Evolutionary conservation across 2,329 filamentous ascomycete species (phyloP).

Genomic region (Penicillium sp.): DNA sequence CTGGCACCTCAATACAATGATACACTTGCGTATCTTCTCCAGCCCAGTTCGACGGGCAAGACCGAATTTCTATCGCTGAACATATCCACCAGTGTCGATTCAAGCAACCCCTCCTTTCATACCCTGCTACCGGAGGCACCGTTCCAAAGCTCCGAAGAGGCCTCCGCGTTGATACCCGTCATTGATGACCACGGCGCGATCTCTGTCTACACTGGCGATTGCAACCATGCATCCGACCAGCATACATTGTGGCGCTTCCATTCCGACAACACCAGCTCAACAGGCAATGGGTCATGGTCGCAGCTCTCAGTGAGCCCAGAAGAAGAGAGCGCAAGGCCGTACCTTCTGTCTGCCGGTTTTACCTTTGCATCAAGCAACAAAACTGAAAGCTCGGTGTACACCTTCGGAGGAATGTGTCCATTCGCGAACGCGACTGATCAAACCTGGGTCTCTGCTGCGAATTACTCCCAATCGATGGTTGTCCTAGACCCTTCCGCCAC

Average conservation of each 20-base stretch:
- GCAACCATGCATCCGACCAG: slow-evolving; percentile 52
- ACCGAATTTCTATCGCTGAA: slow-evolving; percentile 64
- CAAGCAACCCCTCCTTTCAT: slow-evolving; percentile 42
- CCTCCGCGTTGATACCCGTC: slow-evolving; percentile 67
- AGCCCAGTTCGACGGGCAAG: slow-evolving; percentile 49
- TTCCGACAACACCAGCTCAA: slow-evolving; percentile 42
- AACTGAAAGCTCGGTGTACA: slow-evolving; percentile 56
- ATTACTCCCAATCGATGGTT: slow-evolving; percentile 82
- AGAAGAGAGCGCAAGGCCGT: slow-evolving; percentile 45
- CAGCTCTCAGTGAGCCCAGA: slow-evolving; percentile 39
- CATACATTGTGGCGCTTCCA: slow-evolving; percentile 68
- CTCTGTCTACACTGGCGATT: slow-evolving; percentile 72
- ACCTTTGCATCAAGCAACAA: slow-evolving; percentile 62
- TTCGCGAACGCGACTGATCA: slow-evolving; percentile 40
- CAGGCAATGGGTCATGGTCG: slow-evolving; percentile 57
- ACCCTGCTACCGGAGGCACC: slow-evolving; percentile 29
- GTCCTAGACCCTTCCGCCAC: slow-evolving; percentile 48
- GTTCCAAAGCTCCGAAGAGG: slow-evolving; percentile 40
- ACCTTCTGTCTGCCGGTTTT: slow-evolving; percentile 60
- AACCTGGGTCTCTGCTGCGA: slow-evolving; percentile 66
- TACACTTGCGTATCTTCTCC: slow-evolving; percentile 68
- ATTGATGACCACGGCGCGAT: slow-evolving; percentile 68
- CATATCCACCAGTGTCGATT: slow-evolving; percentile 57
- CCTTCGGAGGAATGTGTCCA: slow-evolving; percentile 91
- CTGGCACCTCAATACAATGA: slow-evolving; percentile 51